Conservation (phyloP, 2,329 filamentous ascomycete genomes). For the Neocatenulostroma microsporum region DNA sequence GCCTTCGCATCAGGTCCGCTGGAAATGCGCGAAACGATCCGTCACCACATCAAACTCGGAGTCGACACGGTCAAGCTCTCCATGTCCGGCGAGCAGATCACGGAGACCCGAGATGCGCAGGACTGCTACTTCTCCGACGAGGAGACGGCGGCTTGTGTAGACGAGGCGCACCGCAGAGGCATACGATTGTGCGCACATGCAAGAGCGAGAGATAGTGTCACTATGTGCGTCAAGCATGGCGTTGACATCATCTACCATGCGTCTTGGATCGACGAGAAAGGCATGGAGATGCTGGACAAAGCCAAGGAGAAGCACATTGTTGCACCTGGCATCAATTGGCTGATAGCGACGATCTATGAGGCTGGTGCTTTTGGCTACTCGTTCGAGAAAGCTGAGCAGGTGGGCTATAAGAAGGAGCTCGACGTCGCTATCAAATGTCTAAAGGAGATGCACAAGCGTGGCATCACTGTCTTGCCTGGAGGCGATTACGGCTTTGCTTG, state of each 20-base stretch:
- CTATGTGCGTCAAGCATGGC: constrained; percentile 37
- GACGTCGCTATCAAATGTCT: constrained; percentile 34
- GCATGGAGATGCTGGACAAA: constrained; percentile 35
- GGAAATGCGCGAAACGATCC: constrained; percentile 24
- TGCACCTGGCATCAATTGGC: constrained; percentile 40
- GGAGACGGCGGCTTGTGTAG: constrained; percentile 42
- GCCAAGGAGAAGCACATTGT: constrained; percentile 36
- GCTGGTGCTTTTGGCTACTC: constrained; percentile 37
- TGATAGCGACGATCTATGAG: constrained; percentile 33
- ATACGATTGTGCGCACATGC: constrained; percentile 40
- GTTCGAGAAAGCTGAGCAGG: constrained; percentile 36
- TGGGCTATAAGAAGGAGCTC: constrained; percentile 39
- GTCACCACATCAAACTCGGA: constrained; percentile 23
- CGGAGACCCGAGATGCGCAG: constrained; percentile 28
- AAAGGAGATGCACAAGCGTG: constrained; percentile 40
- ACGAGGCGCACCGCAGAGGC: constrained; percentile 38
- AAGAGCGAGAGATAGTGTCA: constrained; percentile 38
- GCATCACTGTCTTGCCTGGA: constrained; percentile 41
- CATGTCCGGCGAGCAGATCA: constrained; percentile 27
- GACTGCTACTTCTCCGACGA: constrained; percentile 42
- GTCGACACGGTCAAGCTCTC: constrained; percentile 31
- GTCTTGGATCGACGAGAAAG: constrained; percentile 38
- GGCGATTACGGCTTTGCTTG: constrained; percentile 44
- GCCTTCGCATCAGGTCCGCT: constrained; percentile 30
- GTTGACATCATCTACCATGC: constrained; percentile 45